Conservation (phyloP, 1,284 basidiomycete species). For the Ustilago hordei region DNA sequence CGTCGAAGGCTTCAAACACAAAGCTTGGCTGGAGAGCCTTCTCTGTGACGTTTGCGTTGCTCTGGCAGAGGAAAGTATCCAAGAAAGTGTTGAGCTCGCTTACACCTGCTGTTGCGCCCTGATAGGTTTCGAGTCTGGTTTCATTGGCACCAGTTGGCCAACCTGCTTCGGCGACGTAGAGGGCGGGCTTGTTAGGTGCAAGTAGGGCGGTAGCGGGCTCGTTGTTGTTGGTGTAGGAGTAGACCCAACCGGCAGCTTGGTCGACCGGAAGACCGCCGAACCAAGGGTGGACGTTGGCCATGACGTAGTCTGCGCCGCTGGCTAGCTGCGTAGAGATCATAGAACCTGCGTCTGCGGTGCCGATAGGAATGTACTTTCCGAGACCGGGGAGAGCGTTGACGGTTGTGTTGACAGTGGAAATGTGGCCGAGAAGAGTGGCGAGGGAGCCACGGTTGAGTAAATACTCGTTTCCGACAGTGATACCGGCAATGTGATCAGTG, state of each 20-base stretch:
- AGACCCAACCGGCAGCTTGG: constrained; percentile 79
- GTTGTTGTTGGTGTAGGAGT: constrained; percentile 77
- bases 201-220: constrained; percentile 63
- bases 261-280: constrained; percentile 78
- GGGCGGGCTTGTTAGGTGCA: constrained; percentile 76
- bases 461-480: constrained; percentile 74
- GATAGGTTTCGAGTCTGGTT: constrained; percentile 34
- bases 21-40: constrained; percentile 71
- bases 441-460: constrained; percentile 48
- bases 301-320: constrained; percentile 75
- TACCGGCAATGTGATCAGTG: constrained; percentile 79
- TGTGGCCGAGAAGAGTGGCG: constrained; percentile 75
- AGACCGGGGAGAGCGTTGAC: constrained; percentile 71
- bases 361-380: constrained; percentile 77
- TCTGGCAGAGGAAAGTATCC: constrained; percentile 86
- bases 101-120: constrained; percentile 51
- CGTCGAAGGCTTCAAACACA: constrained; percentile 79
- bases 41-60: constrained; percentile 82
- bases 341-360: constrained; percentile 88
- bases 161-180: constrained; percentile 89
- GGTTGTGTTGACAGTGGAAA: constrained; percentile 75
- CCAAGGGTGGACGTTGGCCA: constrained; percentile 85
- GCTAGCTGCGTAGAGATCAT: constrained; percentile 79
- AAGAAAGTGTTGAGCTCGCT: constrained; percentile 74
- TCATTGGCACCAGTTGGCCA: constrained; percentile 81